These are phyloP conservation scores for Penicillium sp. DNA, from an alignment of 2,329 filamentous ascomycete species.

Conservation along the genomic window DNA sequence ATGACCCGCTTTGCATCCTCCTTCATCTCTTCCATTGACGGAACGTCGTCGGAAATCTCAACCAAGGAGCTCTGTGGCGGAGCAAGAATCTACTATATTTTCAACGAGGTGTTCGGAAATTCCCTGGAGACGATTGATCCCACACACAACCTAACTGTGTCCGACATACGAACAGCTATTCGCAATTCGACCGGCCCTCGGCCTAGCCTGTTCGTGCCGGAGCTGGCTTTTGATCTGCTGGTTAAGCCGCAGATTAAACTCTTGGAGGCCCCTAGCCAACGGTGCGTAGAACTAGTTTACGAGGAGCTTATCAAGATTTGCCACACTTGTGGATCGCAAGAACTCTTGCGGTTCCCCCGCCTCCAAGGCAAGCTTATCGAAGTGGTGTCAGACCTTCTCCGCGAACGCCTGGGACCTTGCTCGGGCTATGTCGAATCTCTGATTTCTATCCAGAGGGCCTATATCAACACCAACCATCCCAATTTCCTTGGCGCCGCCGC, in stretches of 20 bases:
- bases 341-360: slow-evolving; percentile 85
- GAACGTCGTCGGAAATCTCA: slow-evolving; percentile 96
- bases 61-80: slow-evolving; percentile 96
- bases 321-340: slow-evolving; percentile 94
- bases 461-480: slow-evolving; percentile 99
- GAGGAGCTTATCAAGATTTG: slow-evolving; percentile 99
- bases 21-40: slow-evolving; percentile 97
- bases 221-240: slow-evolving; percentile 93
- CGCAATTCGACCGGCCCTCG: slow-evolving; percentile 95
- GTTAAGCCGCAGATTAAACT: slow-evolving; percentile 99
- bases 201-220: slow-evolving; percentile 93
- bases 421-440: slow-evolving; percentile 92
- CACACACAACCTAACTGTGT: slow-evolving; percentile 87
- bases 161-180: slow-evolving; percentile 95
- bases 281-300: slow-evolving; percentile 96
- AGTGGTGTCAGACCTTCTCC: slow-evolving; percentile 90
- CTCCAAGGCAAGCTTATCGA: slow-evolving; percentile 97
- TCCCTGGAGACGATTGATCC: slow-evolving; percentile 95
- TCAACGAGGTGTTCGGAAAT: slow-evolving; percentile 97
- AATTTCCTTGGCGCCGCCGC: slow-evolving; percentile 96
- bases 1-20: slow-evolving; percentile 98
- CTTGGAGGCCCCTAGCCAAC: slow-evolving; percentile 87
- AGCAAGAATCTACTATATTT: slow-evolving; percentile 96
- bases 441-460: slow-evolving; percentile 94
- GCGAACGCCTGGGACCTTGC: slow-evolving; percentile 84